phyloP scores from a whole-genome alignment of 257 asterid species.

The Prunella vulgaris region DNA sequence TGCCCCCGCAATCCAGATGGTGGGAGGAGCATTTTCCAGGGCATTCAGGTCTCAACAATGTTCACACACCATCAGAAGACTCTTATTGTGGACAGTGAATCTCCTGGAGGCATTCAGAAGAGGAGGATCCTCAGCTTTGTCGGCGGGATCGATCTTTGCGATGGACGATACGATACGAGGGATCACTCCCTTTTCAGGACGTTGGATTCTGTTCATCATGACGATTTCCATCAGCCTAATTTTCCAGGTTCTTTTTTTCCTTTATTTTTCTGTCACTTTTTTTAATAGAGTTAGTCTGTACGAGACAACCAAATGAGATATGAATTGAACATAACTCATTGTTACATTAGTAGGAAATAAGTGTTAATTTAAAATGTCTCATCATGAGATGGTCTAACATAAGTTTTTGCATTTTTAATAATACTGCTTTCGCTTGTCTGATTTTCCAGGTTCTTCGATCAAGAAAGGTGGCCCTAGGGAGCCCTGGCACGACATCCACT shows the following conservation, averaged over 20 bases:
- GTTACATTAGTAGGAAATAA: too few relatives aligned
- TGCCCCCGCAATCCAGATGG: constrained; percentile 76
- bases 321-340: too few relatives aligned
- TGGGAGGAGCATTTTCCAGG: constrained; percentile 52
- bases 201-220: constrained; percentile 43
- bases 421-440: neutral
- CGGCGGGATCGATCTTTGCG: constrained; percentile 94
- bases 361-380: too few relatives aligned
- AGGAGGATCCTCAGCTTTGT: constrained; percentile 63
- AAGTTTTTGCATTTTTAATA: neutral
- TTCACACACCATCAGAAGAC: constrained; percentile 94
- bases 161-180: constrained; percentile 72
- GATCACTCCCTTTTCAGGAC: constrained; percentile 63
- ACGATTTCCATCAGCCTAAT: constrained; percentile 89
- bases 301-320: too few relatives aligned
- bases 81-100: constrained; percentile 51
- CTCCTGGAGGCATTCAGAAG: constrained; percentile 17
- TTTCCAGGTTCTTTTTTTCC: constrained; percentile 51
- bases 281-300: too few relatives aligned
- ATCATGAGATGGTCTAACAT: too few relatives aligned
- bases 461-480: constrained; percentile 88
- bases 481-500: constrained; percentile 96
- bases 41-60: constrained; percentile 62
- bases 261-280: too few relatives aligned
- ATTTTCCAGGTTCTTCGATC: constrained; percentile 49